phyloP scores from a whole-genome alignment of 805 yeast species.

The Scheffersomyces stipitis region DNA sequence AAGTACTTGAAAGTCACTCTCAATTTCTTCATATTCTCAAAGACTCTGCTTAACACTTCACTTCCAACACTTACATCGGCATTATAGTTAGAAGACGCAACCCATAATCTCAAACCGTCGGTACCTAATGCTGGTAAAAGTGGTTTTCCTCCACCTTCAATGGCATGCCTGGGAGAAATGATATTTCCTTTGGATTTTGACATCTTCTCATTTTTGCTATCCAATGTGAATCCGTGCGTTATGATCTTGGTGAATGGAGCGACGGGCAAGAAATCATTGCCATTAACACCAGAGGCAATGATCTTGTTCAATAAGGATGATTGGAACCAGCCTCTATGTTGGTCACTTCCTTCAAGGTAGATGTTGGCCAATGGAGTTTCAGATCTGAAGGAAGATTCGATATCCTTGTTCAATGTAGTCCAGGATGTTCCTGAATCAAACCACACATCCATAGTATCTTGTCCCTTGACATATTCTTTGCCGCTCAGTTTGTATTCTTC shows the following conservation, averaged over 20 bases:
- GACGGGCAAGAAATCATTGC: slow-evolving; percentile 24
- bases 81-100: slow-evolving; percentile 84
- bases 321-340: slow-evolving; percentile 99
- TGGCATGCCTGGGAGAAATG: slow-evolving; percentile 64
- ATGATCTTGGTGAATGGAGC: slow-evolving; percentile 72
- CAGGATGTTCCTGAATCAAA: slow-evolving; percentile 96
- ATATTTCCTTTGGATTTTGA: slow-evolving; percentile 90
- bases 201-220: slow-evolving; percentile 85
- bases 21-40: slow-evolving; percentile 77
- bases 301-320: slow-evolving; percentile 82
- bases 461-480: slow-evolving; percentile 56
- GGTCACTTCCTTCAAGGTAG: slow-evolving; percentile 97
- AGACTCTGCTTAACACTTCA: slow-evolving; percentile 69
- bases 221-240: slow-evolving; percentile 93
- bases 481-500: slow-evolving; percentile 42
- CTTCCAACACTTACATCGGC: slow-evolving; percentile 77
- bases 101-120: slow-evolving; percentile 89
- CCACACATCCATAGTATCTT: slow-evolving; percentile 98
- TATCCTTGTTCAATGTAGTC: slow-evolving; percentile 54
- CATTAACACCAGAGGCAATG: slow-evolving; percentile 47
- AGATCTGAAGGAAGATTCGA: slow-evolving; percentile 31
- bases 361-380: slow-evolving; percentile 57
- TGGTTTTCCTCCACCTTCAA: slow-evolving; percentile 55
- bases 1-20: slow-evolving; percentile 79
- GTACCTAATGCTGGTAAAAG: slow-evolving; percentile 68